Base-by-base conservation (phyloP, 2,329 filamentous ascomycete species). In the Trichoderma sp. region DNA sequence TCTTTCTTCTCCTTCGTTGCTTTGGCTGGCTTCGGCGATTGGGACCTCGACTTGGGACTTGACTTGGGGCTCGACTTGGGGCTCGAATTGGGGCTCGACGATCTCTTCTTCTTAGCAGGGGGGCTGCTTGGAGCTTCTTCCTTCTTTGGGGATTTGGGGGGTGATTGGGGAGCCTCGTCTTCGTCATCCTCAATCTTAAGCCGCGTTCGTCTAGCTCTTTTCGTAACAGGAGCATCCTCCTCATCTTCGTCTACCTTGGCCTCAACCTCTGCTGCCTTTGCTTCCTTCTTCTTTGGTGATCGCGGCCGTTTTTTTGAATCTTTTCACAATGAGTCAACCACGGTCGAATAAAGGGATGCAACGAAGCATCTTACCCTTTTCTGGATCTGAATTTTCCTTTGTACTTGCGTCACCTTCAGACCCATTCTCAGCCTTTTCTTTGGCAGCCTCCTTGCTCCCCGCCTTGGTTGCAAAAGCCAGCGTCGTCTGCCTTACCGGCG, bases 401-500 rank as follows among this genome's bases (percentile, higher is more conserved):
- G 73, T 70, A 57, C 72, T 76, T 48, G 50, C 73, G 61, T 74
- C 72, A 63, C 71, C 61, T 22, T 64, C 61, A 56, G 52, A 54
- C 12, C 27, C 72, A 9, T 75, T 75, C 5, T 74, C 73, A 29
- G 76, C 73, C 56, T 79, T 35, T 22, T 39, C 56, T 34, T 60
- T 74, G 19, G 77, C 75, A 12, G 76, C 70, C 60, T 78, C 76
- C 56, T 76, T 70, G 72, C 80, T 80, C 70, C 78, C 79, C 60
- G 78, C 75, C 75, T 87, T 88, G 58, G 87, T 89, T 39, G 89
- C 88, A 75, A 97, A 97, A 0, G 90, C 86, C 45, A 97, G 81
- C 72, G 89, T 95, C 1, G 92, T 90, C 78, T 97, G 93, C 77
- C 93, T 90, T 42, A 86, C 84, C 13, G 88, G 86, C 19, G 86